A percentile compares a stretch with the other conserved stretches of the same genome.
These are phyloP conservation scores for Fallopia convolvulus DNA, from an alignment of 148 eudicot genomes.

Conservation along the genomic window DNA sequence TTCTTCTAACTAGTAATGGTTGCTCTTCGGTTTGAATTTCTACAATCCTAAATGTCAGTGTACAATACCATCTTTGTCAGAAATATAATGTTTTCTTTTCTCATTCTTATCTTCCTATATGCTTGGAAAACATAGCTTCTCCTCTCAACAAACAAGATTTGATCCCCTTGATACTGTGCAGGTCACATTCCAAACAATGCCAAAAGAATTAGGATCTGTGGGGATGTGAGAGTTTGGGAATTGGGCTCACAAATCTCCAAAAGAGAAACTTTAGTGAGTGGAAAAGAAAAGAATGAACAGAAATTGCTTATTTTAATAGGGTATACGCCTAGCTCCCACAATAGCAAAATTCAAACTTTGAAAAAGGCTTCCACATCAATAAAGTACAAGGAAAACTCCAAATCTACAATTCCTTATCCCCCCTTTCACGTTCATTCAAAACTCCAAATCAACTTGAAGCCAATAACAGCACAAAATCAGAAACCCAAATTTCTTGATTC, in stretches of 20 bases:
- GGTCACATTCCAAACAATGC: not conserved
- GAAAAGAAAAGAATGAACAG: not conserved
- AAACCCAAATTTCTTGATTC: not conserved
- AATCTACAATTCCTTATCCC: not conserved
- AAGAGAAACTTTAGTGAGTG: slow-evolving; percentile 1
- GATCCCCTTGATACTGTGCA: not conserved
- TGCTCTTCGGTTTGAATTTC: not conserved
- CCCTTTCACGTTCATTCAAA: not conserved
- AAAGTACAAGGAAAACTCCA: not conserved
- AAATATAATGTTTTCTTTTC: not conserved
- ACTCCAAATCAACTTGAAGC: not conserved
- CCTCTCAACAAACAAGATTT: not conserved
- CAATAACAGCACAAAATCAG: not conserved
- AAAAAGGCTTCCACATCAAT: not conserved
- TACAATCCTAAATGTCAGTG: not conserved
- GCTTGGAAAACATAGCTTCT: not conserved
- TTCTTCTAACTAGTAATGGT: not conserved
- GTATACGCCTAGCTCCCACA: not conserved
- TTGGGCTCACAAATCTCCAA: slow-evolving; percentile 6
- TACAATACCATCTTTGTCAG: not conserved
- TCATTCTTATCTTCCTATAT: not conserved
- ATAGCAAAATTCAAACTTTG: not conserved
- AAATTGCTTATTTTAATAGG: not conserved
- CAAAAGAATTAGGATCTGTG: not conserved
- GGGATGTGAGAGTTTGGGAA: not conserved